These are phyloP conservation scores for Herpomyces periplanetae DNA, from an alignment of 2,329 filamentous ascomycete species.

Conservation along the genomic window DNA sequence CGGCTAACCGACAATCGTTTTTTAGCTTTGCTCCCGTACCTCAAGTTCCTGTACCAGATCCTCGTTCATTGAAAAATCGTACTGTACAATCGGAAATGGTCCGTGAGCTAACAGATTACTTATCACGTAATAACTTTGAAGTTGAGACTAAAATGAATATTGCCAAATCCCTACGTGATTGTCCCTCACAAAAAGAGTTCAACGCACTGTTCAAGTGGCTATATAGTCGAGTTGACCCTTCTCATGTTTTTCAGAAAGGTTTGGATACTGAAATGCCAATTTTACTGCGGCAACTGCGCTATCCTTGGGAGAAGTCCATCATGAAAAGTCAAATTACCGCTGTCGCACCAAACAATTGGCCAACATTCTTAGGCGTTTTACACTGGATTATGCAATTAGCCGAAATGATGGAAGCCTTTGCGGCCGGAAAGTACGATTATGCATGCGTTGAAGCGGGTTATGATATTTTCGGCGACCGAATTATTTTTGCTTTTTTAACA, in stretches of 20 bases:
- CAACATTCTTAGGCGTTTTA: conserved; percentile 57
- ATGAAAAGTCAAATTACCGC: conserved; percentile 84
- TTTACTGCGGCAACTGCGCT: conserved; percentile 62
- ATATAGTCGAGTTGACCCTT: conserved; percentile 76
- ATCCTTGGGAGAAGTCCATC: conserved; percentile 77
- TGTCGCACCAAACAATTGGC: conserved; percentile 88
- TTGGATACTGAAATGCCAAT: conserved; percentile 84
- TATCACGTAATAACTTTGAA: conserved; percentile 77
- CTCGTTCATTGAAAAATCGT: conserved; percentile 44
- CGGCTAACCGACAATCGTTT: conserved; percentile 45
- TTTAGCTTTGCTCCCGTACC: conserved; percentile 53
- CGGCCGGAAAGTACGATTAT: conserved; percentile 40
- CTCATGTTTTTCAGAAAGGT: conserved; percentile 63
- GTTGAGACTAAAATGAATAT: conserved; percentile 84
- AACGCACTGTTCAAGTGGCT: conserved; percentile 93
- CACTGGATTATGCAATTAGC: conserved; percentile 99
- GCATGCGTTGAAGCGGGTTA: conserved; percentile 56
- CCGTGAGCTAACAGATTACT: conserved; percentile 60
- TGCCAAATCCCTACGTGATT: conserved; percentile 62
- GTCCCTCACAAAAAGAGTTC: conserved; percentile 91
- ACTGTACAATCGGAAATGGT: conserved; percentile 43
- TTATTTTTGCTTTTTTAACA: conserved; percentile 72
- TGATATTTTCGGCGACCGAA: conserved; percentile 55
- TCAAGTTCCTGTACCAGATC: conserved; percentile 48
- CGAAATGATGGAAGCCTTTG: conserved; percentile 61